These are phyloP conservation scores for Fusarium citri DNA, from an alignment of 2,329 filamentous ascomycete genomes.

Conservation along the genomic window DNA sequence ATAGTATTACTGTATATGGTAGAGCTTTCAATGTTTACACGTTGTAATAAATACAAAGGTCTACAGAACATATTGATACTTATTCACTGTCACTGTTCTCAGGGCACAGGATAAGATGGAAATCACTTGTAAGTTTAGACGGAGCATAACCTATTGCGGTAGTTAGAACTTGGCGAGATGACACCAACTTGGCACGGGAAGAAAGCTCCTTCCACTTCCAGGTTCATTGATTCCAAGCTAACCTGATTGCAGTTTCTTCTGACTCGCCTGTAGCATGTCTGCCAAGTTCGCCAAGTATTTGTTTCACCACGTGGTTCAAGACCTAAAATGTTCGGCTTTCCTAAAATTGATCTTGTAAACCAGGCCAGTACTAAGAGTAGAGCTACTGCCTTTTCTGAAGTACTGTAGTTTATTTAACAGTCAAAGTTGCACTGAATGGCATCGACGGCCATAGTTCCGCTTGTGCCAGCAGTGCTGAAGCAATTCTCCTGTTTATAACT, in stretches of 20 bases:
- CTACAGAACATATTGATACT: accelerated
- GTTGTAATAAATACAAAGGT: too few species aligned
- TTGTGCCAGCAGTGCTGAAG: neutral
- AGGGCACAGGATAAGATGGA: too few species aligned
- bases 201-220: neutral
- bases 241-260: neutral
- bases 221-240: neutral
- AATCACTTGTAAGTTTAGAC: neutral
- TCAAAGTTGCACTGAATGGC: neutral
- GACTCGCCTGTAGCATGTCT: too few species aligned
- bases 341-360: accelerated
- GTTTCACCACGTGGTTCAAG: neutral
- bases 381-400: neutral
- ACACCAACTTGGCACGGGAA: neutral
- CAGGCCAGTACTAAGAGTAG: neutral
- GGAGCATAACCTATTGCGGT: neutral
- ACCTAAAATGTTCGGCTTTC: accelerated
- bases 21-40: too few species aligned
- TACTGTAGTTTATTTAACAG: neutral
- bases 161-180: neutral
- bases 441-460: neutral
- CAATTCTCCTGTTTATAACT: neutral
- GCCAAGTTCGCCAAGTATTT: neutral
- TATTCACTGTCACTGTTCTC: too few species aligned
- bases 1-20: too few species aligned